phyloP scores from a whole-genome alignment of 2,329 filamentous ascomycete species.

The Stemphylium vesicarium region DNA sequence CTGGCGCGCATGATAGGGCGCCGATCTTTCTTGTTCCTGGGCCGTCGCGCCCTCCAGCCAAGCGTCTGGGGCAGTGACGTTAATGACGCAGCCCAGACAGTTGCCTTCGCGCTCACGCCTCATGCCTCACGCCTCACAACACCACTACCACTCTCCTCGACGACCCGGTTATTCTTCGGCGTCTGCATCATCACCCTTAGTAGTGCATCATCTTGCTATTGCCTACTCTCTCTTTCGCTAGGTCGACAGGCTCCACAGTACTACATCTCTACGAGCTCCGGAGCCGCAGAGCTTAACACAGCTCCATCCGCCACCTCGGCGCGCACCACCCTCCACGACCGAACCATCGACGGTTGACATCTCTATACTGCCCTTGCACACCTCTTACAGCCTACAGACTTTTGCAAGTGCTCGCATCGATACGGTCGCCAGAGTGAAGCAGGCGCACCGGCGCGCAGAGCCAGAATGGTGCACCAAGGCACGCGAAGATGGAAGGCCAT shows the following conservation, averaged over 20 bases:
- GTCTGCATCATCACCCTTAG: not conserved
- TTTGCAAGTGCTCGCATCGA: not conserved
- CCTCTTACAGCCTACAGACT: not conserved
- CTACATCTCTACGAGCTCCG: not conserved
- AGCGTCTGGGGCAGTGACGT: slow-evolving; percentile 25
- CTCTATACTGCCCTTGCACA: not conserved
- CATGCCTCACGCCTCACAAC: slow-evolving; percentile 13
- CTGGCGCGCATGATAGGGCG: slow-evolving; percentile 17
- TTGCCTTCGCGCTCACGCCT: slow-evolving; percentile 17
- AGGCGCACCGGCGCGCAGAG: slow-evolving; percentile 22
- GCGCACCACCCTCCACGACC: slow-evolving; percentile 1
- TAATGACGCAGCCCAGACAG: slow-evolving; percentile 17
- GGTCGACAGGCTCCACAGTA: not conserved
- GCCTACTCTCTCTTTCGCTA: slow-evolving; percentile 1
- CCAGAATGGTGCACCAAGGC: slow-evolving; percentile 30
- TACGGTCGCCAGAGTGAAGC: not conserved
- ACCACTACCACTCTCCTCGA: slow-evolving; percentile 1
- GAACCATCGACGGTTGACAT: not conserved
- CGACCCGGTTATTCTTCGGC: not conserved
- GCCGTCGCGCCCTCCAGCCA: slow-evolving; percentile 13
- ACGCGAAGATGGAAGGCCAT: slow-evolving; percentile 31
- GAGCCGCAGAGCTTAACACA: slow-evolving; percentile 1
- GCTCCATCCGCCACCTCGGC: slow-evolving; percentile 25
- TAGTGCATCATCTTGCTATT: not conserved
- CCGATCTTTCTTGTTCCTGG: slow-evolving; percentile 24